Conservation (phyloP, 306 rosid genomes). For the Quercus suber region DNA sequence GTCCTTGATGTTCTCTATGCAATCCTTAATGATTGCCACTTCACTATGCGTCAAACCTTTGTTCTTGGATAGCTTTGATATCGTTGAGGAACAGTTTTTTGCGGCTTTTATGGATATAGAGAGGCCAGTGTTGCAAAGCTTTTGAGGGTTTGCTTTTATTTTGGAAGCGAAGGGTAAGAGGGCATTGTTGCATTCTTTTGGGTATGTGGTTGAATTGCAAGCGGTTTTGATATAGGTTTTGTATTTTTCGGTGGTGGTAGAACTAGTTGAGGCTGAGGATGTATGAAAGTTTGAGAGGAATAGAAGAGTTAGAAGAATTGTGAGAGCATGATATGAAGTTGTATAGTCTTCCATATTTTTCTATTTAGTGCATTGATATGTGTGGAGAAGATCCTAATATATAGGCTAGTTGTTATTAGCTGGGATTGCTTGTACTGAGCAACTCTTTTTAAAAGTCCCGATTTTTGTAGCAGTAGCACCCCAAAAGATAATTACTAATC, state of each 20-base stretch:
- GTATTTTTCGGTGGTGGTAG: neutral
- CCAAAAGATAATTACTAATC: no score
- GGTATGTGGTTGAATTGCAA: conserved; percentile 47
- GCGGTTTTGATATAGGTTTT: conserved; percentile 24
- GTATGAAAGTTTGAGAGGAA: conserved; percentile 10
- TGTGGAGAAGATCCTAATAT: conserved; percentile 11
- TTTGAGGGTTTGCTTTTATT: conserved; percentile 35
- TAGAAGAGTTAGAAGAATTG: neutral
- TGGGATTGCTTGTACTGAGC: neutral
- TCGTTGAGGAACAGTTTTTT: conserved; percentile 1
- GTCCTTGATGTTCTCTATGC: conserved; percentile 25
- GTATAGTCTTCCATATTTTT: conserved; percentile 19
- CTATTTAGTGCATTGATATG: neutral
- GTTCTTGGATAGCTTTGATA: conserved; percentile 13
- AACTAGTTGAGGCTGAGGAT: neutral
- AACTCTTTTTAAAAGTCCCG: no score
- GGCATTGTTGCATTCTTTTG: conserved; percentile 39
- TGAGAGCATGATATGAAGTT: conserved; percentile 9
- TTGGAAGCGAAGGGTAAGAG: conserved; percentile 38
- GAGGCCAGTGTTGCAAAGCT: conserved; percentile 39
- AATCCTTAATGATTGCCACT: conserved; percentile 34
- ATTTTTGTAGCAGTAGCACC: no score
- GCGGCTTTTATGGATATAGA: conserved; percentile 34
- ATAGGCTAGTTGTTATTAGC: conserved; percentile 1
- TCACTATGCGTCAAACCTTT: conserved; percentile 10